phyloP scores from a whole-genome alignment of 192 early-diverging fungal genomes.

The Physocladia obscura region DNA sequence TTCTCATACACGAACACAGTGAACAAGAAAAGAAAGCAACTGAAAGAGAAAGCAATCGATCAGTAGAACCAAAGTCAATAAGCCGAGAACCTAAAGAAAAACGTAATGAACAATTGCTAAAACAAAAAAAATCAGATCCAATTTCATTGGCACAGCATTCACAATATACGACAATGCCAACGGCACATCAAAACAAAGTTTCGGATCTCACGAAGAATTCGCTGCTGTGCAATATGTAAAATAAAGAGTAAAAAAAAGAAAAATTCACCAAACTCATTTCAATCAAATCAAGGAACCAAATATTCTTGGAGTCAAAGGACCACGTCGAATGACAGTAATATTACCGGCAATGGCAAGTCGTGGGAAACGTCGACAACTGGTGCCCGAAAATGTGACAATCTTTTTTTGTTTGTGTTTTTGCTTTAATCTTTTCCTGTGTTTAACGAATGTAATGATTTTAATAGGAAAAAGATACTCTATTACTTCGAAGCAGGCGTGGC shows the following conservation, averaged over 20 bases:
- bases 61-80: too few relatives aligned
- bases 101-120: too few relatives aligned
- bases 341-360: conserved; percentile 67
- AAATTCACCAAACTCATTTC: background rate
- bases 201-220: conserved; percentile 59
- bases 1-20: conserved; percentile 25
- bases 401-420: conserved; percentile 6
- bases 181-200: conserved; percentile 27
- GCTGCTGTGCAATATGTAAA: conserved; percentile 77
- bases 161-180: conserved; percentile 64
- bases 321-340: conserved; percentile 86
- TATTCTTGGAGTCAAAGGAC: conserved; percentile 86
- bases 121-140: conserved; percentile 61
- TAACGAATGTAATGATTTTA: background rate
- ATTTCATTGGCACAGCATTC: conserved; percentile 85
- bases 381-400: conserved; percentile 51
- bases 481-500: conserved; percentile 54
- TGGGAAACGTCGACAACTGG: conserved; percentile 54
- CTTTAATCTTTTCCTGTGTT: background rate
- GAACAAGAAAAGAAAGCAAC: too few relatives aligned
- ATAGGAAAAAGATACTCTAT: conserved; percentile 65
- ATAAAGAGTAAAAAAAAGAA: background rate
- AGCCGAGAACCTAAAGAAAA: too few relatives aligned
- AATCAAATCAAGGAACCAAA: conserved; percentile 66
- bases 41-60: too few relatives aligned